Base-by-base conservation (phyloP, 345 rosid species). In the Pseudoturritis turrita region DNA sequence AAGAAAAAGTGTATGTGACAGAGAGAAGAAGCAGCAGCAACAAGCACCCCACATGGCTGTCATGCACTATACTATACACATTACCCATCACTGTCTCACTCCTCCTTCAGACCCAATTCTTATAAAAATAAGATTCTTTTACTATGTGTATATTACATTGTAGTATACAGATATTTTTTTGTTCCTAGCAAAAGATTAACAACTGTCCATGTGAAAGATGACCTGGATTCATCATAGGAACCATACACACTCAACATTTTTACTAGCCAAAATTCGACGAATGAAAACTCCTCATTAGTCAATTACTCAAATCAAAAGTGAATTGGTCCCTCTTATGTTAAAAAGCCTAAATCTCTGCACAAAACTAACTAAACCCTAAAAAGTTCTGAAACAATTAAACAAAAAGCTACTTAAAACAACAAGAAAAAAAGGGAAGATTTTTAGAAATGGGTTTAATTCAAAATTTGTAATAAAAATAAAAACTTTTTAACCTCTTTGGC, bases 401-500 rank as follows among this genome's bases (percentile, higher is more conserved):
- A 21, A 59, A n/a, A 19, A 58, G 4, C 37, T 17, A 61, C 9
- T 25, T 14, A 12, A 44, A 15, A n/a, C 0, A 26, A 23, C 31
- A 26, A n/a, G n/a, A n/a, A 45, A 41, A 72, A 58, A 68, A 50
- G 54, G 62, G 25, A 71, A 31, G 55, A n/a, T 62, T 13, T 62
- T 72, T 29, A 1, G 23, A 46, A 0, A 53, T 52, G 51, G 50
- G 36, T 5, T n/a, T n/a, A 57, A 13, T 5, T 13, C 4, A 2
- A 33, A 55, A 5, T 15, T 10, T 1, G 17, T 6, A 25, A 26
- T 39, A 36, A 43, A 3, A 6, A 39, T 7, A 3, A 8, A 5
- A 15, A 13, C 41, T 18, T 18, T 17, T 3, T 19, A 14, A 87
- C 97, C 96, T 91, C 88, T 73, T 89, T 91, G 41, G 96, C 91